Conservation (phyloP, 768 basidiomycete genomes). For the Psilocybe azurescens region DNA sequence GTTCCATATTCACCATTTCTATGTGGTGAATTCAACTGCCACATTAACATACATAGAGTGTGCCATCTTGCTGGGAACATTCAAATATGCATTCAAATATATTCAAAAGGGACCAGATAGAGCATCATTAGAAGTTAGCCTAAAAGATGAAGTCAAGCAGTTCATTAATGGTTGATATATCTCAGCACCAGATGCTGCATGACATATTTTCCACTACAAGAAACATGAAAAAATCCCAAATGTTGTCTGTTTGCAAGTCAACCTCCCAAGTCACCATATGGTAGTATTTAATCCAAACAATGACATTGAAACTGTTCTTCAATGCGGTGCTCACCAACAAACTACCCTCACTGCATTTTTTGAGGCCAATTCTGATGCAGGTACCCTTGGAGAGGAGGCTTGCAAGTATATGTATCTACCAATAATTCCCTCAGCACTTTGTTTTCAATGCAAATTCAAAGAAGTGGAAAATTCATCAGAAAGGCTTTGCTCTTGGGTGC, state of each 20-base stretch:
- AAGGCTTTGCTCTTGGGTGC: conserved; percentile 40
- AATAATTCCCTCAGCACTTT: conserved; percentile 39
- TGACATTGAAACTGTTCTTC: conserved; percentile 26
- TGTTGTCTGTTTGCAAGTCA: conserved; percentile 39
- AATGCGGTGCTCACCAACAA: conserved; percentile 24
- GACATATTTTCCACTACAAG: conserved; percentile 37
- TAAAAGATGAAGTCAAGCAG: conserved; percentile 41
- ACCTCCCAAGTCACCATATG: conserved; percentile 34
- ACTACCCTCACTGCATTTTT: conserved; percentile 32
- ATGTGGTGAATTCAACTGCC: conserved; percentile 39
- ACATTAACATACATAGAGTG: conserved; percentile 56
- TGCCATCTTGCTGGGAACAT: conserved; percentile 34
- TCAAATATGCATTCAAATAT: conserved; percentile 56
- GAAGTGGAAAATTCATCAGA: conserved; percentile 34
- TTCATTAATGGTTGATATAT: conserved; percentile 45
- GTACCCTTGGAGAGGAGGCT: conserved; percentile 20
- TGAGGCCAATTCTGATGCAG: conserved; percentile 35
- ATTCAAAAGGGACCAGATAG: conserved; percentile 46
- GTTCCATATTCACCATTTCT: conserved; percentile 46
- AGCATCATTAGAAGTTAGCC: conserved; percentile 23
- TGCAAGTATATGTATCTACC: conserved; percentile 33
- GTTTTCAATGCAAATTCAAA: conserved; percentile 10
- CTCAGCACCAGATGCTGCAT: conserved; percentile 36
- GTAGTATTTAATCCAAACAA: conserved; percentile 39
- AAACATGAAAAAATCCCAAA: conserved; percentile 42